Evolutionary conservation across 2,329 filamentous ascomycete genomes (phyloP).

Genomic region (Penicillium sp.): DNA sequence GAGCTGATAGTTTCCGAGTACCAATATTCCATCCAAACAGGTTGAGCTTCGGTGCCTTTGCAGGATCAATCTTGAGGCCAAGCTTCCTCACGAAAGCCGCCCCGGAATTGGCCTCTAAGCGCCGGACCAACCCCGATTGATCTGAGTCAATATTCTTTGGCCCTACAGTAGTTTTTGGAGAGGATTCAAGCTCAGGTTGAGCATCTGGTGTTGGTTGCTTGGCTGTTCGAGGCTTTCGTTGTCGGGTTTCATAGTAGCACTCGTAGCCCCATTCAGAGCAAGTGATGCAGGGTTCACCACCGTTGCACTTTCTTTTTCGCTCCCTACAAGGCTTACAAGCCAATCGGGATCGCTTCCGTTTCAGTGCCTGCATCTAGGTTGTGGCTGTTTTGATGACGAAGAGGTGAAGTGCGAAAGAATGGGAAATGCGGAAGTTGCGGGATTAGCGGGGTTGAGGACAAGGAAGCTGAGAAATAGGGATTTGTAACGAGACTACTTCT

Average conservation of each 20-base stretch:
- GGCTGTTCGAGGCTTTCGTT: constrained; percentile 5
- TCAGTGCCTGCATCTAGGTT: constrained; percentile 11
- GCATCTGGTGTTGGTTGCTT: constrained; percentile 2
- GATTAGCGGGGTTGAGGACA: neutral
- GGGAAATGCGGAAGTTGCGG: constrained; percentile 5
- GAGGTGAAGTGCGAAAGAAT: neutral
- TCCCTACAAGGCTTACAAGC: constrained; percentile 32
- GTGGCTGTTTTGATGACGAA: neutral
- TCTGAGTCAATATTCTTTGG: neutral
- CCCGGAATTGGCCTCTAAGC: constrained; percentile 56
- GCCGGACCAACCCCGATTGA: constrained; percentile 26
- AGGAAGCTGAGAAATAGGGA: neutral
- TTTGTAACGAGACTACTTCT: neutral
- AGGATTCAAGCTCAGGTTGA: neutral
- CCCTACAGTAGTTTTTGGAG: neutral
- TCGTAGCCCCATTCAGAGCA: constrained; percentile 31
- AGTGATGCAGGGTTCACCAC: constrained; percentile 26
- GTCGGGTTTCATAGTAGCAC: constrained; percentile 25
- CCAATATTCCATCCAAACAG: constrained; percentile 58
- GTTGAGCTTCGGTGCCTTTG: constrained; percentile 53
- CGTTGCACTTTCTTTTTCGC: constrained; percentile 33
- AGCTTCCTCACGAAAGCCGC: constrained; percentile 56
- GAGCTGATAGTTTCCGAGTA: constrained; percentile 23
- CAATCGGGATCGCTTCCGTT: constrained; percentile 22
- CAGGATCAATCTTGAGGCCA: constrained; percentile 54